Conservation (phyloP, 2,329 filamentous ascomycete genomes). For the Hypoxylon rubiginosum region DNA sequence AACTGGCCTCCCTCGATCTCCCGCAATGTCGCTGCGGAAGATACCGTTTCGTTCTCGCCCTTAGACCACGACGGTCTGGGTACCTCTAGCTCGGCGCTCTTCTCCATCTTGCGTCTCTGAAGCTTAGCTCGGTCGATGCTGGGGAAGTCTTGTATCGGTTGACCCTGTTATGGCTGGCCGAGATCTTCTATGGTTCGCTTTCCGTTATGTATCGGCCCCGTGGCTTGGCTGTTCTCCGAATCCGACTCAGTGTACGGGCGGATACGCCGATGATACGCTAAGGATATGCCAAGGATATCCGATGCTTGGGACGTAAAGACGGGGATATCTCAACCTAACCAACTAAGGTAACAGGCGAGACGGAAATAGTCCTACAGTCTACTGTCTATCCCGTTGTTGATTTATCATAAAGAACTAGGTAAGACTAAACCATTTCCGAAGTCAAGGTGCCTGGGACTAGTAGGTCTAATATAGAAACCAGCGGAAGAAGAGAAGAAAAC, state of each 20-base stretch:
- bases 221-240: not conserved
- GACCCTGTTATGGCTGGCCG: not conserved
- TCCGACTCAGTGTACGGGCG: not conserved
- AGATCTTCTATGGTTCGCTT: not conserved
- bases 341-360: not conserved
- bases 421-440: not conserved
- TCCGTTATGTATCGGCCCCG: too few species aligned
- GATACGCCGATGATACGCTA: not conserved
- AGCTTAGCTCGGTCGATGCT: not conserved
- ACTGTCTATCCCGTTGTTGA: not conserved
- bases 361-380: not conserved
- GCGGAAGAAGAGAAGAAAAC: not conserved
- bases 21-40: slow-evolving; percentile 18
- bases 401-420: not conserved
- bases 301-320: not conserved
- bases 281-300: not conserved
- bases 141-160: not conserved
- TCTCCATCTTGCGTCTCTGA: slow-evolving; percentile 21
- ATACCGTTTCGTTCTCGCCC: slow-evolving; percentile 18
- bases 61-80: slow-evolving; percentile 4
- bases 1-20: slow-evolving; percentile 25
- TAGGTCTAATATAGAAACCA: not conserved
- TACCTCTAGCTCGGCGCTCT: slow-evolving; percentile 12
- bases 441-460: not conserved
- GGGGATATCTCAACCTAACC: not conserved